Conservation (phyloP, 371 early-diverging fungal species). For the Chytridiales sp. region DNA sequence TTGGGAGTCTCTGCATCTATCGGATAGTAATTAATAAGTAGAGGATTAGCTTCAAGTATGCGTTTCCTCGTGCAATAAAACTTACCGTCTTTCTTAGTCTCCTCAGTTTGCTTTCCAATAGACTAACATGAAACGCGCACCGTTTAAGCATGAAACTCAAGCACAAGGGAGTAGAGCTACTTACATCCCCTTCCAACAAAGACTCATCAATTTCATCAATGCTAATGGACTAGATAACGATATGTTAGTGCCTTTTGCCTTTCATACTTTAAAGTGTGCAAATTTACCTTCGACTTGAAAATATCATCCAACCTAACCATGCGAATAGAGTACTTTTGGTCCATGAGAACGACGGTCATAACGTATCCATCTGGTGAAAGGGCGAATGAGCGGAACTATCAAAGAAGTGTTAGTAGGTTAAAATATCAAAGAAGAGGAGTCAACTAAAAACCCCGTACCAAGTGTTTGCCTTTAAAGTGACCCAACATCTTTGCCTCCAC, state of each 20-base stretch:
- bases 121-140: no score
- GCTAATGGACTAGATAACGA: neutral
- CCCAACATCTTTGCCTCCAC: slow-evolving; percentile 44
- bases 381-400: slow-evolving; percentile 45
- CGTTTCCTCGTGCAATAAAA: neutral
- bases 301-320: slow-evolving; percentile 41
- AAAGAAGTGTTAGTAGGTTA: neutral
- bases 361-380: slow-evolving; percentile 48
- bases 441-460: slow-evolving; percentile 12
- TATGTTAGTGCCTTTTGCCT: neutral
- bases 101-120: neutral
- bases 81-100: neutral
- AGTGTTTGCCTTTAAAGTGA: slow-evolving; percentile 36
- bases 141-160: neutral
- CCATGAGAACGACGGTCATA: slow-evolving; percentile 34
- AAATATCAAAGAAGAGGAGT: neutral
- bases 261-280: no score
- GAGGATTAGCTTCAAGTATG: neutral
- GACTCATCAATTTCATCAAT: slow-evolving; percentile 9
- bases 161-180: neutral
- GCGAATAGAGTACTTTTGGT: slow-evolving; percentile 31
- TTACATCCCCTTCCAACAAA: neutral
- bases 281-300: slow-evolving; percentile 23
- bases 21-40: neutral
- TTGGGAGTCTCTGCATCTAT: slow-evolving; percentile 9